Conservation (phyloP, 352 stramenopile genomes). For the Pythium chondricola region DNA sequence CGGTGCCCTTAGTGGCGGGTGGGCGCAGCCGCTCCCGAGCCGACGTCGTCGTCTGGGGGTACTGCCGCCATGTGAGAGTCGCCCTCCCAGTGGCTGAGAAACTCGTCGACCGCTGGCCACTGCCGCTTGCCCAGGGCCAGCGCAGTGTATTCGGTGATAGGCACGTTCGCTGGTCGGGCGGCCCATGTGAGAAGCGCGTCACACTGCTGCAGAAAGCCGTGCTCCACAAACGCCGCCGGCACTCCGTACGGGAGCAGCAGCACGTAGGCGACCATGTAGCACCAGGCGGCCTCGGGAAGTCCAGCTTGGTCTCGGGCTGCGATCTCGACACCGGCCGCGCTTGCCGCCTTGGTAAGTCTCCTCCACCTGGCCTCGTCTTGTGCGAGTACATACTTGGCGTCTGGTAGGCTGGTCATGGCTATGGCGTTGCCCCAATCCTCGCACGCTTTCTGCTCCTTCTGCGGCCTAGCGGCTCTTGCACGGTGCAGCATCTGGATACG, state of each 20-base stretch:
- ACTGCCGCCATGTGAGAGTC: too few species aligned
- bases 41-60: not conserved
- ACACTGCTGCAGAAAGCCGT: not conserved
- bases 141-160: not conserved
- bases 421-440: not conserved
- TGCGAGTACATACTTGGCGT: not conserved
- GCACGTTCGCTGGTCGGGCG: not conserved
- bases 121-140: not conserved
- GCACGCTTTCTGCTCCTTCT: not conserved
- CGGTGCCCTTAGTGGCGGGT: not conserved
- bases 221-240: not conserved
- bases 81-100: not conserved
- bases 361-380: not conserved
- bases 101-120: not conserved
- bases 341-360: not conserved
- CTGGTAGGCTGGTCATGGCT: not conserved
- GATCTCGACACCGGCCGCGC: not conserved
- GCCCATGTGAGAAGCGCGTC: slow-evolving; percentile 3
- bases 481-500: slow-evolving; percentile 3
- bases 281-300: not conserved
- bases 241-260: not conserved
- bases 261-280: not conserved
- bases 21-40: not conserved
- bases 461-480: not conserved
- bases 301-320: not conserved